Percentiles rank a stretch among this genome's conserved stretches.
These are phyloP conservation scores for Chalciporus pseudorubinellus DNA, from an alignment of 768 basidiomycete species.

Conservation along the genomic window DNA sequence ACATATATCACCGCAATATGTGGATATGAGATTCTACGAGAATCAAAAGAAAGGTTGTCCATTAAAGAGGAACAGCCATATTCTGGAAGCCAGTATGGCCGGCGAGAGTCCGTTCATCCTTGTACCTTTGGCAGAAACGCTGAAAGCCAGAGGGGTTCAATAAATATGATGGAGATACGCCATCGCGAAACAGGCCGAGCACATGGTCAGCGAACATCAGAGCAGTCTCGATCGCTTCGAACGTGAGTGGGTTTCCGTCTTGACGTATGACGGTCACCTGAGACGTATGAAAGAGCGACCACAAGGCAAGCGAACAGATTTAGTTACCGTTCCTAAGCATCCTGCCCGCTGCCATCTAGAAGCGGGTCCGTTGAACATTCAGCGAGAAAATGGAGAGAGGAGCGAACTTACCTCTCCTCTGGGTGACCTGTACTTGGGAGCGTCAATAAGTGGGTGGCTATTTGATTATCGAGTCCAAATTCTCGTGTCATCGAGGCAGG, in stretches of 20 bases:
- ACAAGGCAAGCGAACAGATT: too few species aligned
- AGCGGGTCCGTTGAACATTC: not conserved
- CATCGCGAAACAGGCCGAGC: slow-evolving; percentile 28
- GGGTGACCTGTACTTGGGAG: slow-evolving; percentile 27
- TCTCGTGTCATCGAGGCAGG: slow-evolving; percentile 21
- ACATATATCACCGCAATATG: not conserved
- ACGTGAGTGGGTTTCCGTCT: slow-evolving; percentile 23
- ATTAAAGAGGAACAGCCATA: slow-evolving; percentile 23
- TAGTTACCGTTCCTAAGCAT: slow-evolving; percentile 26
- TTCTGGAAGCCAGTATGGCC: slow-evolving; percentile 12
- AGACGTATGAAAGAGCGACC: not conserved
- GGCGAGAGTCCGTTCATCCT: slow-evolving; percentile 12
- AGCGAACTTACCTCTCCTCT: slow-evolving; percentile 16
- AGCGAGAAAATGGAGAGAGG: not conserved
- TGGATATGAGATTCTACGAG: not conserved
- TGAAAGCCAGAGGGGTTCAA: slow-evolving; percentile 25
- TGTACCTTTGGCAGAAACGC: slow-evolving; percentile 24
- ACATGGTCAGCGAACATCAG: slow-evolving; percentile 36
- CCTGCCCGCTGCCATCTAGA: slow-evolving; percentile 26
- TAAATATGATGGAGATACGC: slow-evolving; percentile 9
- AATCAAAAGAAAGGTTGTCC: not conserved
- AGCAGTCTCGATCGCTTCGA: slow-evolving; percentile 25
- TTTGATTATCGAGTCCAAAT: slow-evolving; percentile 29
- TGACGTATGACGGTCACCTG: slow-evolving; percentile 29
- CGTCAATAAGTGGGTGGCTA: slow-evolving; percentile 30